Conservation (phyloP, 371 early-diverging fungal species). For the Dentiscutata heterogama region DNA sequence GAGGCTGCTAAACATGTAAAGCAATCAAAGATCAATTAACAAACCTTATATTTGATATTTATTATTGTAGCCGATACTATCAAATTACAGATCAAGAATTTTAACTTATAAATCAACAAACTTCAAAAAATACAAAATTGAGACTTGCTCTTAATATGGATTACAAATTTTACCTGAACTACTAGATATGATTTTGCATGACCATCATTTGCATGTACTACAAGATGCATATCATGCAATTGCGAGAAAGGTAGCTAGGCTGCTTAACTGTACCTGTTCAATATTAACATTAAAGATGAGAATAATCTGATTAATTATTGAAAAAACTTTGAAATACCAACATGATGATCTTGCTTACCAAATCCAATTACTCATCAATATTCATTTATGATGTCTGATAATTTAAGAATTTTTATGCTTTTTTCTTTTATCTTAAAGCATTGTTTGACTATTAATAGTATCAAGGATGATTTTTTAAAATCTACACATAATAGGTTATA, state of each 20-base stretch:
- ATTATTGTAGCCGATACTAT: not conserved
- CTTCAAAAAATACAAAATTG: not conserved
- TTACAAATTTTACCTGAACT: not conserved
- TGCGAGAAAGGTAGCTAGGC: not conserved
- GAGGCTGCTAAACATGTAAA: not conserved
- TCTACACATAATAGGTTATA: not conserved
- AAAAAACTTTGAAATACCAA: not conserved
- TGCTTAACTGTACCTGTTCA: not conserved
- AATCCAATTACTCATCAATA: slow-evolving; percentile 9
- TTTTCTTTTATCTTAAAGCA: slow-evolving; percentile 10
- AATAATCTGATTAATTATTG: not conserved
- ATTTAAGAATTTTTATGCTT: not conserved
- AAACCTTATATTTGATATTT: not conserved
- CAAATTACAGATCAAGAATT: slow-evolving; percentile 12
- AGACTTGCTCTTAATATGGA: not conserved
- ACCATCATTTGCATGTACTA: not conserved
- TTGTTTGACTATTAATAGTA: not conserved
- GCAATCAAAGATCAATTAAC: not conserved
- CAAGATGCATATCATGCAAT: slow-evolving; percentile 24
- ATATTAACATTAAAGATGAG: not conserved
- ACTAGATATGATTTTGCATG: not conserved
- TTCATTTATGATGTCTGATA: slow-evolving; percentile 6
- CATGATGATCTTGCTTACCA: slow-evolving; percentile 11
- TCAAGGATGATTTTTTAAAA: not conserved
- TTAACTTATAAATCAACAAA: not conserved